A percentile compares a stretch with the other conserved stretches of the same genome.
These are phyloP conservation scores for Argentina anserina DNA, from an alignment of 306 rosid genomes.

Conservation along the genomic window DNA sequence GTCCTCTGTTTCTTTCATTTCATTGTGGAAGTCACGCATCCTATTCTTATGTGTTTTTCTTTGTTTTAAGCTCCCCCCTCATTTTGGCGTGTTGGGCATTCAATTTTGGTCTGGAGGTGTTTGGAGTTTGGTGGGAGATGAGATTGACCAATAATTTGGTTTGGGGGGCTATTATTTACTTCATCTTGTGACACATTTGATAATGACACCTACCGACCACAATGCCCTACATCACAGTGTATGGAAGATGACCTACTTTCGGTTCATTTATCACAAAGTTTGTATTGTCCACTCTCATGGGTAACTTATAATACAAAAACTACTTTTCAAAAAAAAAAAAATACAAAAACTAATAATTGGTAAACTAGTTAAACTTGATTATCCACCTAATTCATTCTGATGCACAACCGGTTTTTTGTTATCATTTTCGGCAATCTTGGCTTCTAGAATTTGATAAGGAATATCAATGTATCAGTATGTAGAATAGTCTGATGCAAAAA, in stretches of 20 bases:
- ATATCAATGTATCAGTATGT: not conserved
- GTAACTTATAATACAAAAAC: not conserved
- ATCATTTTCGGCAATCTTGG: too few species aligned
- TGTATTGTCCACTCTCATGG: not conserved
- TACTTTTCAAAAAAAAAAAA: too few species aligned
- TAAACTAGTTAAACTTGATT: not conserved
- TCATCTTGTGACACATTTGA: not conserved
- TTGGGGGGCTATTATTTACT: not conserved
- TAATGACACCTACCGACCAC: not conserved
- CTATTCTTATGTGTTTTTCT: not conserved
- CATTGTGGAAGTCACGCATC: not conserved
- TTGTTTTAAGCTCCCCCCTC: slow-evolving; percentile 5
- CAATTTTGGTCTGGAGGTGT: slow-evolving; percentile 14
- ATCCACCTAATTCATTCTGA: not conserved
- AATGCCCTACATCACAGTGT: not conserved
- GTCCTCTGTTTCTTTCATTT: slow-evolving; percentile 22
- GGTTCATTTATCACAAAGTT: not conserved
- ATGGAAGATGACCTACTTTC: not conserved
- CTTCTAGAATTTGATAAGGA: not conserved
- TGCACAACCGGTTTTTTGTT: too few species aligned
- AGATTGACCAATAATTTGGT: slow-evolving; percentile 47
- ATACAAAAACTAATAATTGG: too few species aligned
- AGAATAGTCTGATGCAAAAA: too few species aligned
- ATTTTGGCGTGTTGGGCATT: slow-evolving; percentile 9
- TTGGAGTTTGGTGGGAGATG: slow-evolving; percentile 63